Base-by-base conservation (phyloP, 2,329 filamentous ascomycete genomes). In the Plenodomus tracheiphilus region DNA sequence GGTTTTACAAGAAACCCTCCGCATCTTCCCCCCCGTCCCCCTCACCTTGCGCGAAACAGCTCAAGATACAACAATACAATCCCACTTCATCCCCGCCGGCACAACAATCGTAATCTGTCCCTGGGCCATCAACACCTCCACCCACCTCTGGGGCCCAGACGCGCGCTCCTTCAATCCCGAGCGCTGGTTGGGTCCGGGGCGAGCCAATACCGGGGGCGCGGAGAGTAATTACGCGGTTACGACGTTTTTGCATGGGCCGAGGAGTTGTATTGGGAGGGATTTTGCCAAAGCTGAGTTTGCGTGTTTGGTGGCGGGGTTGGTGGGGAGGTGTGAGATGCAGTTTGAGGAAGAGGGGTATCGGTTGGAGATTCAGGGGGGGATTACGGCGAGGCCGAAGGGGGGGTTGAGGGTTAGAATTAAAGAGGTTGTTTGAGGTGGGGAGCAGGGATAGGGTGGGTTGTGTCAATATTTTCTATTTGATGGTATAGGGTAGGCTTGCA, bases 211-310 rank as follows among this genome's bases (percentile, higher is more conserved):
- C 36, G 90, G 90, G 6, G 88, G 88, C 8, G 87, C 89, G 1
- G 77, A 79, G 15, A 89, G 81, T 58, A 94, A 93, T 71, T 96
- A 87, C 68, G 82, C 86, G 1, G 86, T 88, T 62, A 68, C 93
- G 73, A 93, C 89, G 0, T 96, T 96, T 73, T 71, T 96, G 49
- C 90, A 96, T 68, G 92, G 92, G 0, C 91, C 91, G 2, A 78
- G 91, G 44, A 88, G 86, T 65, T 96, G 92, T 67, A 96, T 96
- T 59, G 92, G 91, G 0, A 82, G 86, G 70, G 79, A 79, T 2
- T 96, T 96, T 73, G 88, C 92, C 0, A 87, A 85, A 67, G 84
- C 87, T 0, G 93, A 97, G 77, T 89, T 96, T 72, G 90, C 89
- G 8, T 93, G 88, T 66, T 74, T 97, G 54, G 68, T 97, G 39